These are phyloP conservation scores for Massariosphaeria phaeospora DNA, from an alignment of 495 filamentous ascomycete species.

Conservation along the genomic window DNA sequence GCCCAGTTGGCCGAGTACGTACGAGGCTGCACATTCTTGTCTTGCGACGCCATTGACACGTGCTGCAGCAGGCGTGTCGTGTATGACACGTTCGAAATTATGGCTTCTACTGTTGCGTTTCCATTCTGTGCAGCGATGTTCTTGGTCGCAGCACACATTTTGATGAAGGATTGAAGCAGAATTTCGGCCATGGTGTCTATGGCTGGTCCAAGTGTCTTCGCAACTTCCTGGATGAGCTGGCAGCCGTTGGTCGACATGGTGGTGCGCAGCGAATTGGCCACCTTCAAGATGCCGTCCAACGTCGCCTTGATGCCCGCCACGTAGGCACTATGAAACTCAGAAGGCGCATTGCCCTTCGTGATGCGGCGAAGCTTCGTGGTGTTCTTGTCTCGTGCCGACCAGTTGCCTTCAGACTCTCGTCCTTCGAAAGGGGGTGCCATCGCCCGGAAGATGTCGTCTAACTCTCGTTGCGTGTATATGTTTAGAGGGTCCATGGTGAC, in stretches of 20 bases:
- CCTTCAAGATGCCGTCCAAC: constrained; percentile 87
- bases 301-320: constrained; percentile 63
- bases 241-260: constrained; percentile 83
- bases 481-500: constrained; percentile 73
- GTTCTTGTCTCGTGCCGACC: constrained; percentile 76
- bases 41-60: constrained; percentile 69
- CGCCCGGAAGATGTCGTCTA: constrained; percentile 75
- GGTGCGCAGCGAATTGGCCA: constrained; percentile 77
- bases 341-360: constrained; percentile 75
- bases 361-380: constrained; percentile 69
- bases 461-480: constrained; percentile 71
- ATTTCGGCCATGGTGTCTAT: constrained; percentile 89
- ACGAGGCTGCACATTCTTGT: constrained; percentile 86
- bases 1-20: constrained; percentile 78
- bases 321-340: constrained; percentile 66
- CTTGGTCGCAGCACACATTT: constrained; percentile 79
- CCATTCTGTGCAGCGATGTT: constrained; percentile 81
- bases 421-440: constrained; percentile 84
- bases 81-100: constrained; percentile 74
- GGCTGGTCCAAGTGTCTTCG: constrained; percentile 64
- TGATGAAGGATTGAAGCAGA: constrained; percentile 81
- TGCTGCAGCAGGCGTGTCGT: constrained; percentile 76
- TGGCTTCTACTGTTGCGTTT: constrained; percentile 66
- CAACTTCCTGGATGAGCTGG: constrained; percentile 79
- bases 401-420: constrained; percentile 85